Evolutionary conservation across 164 flowering plant species (phyloP), one percentile per base, ranked within the genome.

Genomic region (Hamamelis virginiana): DNA sequence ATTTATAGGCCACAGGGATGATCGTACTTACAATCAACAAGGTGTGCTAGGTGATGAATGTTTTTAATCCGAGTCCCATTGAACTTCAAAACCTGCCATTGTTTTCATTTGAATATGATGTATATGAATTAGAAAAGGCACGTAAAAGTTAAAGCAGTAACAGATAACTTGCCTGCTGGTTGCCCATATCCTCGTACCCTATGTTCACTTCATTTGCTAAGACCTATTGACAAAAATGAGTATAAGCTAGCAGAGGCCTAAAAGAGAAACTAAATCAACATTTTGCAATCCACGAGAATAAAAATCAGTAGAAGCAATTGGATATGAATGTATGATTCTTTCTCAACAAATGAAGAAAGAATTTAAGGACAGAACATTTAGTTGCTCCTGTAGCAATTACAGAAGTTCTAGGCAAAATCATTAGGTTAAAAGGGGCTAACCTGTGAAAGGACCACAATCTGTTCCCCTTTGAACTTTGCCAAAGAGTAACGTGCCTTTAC

Each of bases 101-200:
- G 16, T 64, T 13, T 44, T 43, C 21, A 22, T 23, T 13, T 62
- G 13, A 66, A 57, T 11, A 63, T 51, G n/a, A 26, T 21, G 25
- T 1, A 44, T 9, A 74, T 28, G 23, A 33, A 38, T 16, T 13
- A 10, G 45, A n/a, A 69, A 15, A 25, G 22, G 18, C 16, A 15
- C 15, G 60, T 66, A 3, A 8, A 69, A 12, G 26, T 18, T 19
- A 1, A 51, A 65, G 3, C 12, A 33, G 44, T 22, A 22, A 56
- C 15, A 11, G 25, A 59, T 46, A 44, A 66, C 86, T 74, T 82
- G 76, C 98, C 92, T 94, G 98, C 76, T 88, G 96, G 73, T 91
- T 91, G 83, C 90, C 77, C 96, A 95, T 88, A 75, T 89, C 92
- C 67, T 95, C 98, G 45, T 92, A 92, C 26, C 99, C 97, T 57